These are phyloP conservation scores for Forsythia viridissima DNA, from an alignment of 257 asterid species.

Conservation along the genomic window DNA sequence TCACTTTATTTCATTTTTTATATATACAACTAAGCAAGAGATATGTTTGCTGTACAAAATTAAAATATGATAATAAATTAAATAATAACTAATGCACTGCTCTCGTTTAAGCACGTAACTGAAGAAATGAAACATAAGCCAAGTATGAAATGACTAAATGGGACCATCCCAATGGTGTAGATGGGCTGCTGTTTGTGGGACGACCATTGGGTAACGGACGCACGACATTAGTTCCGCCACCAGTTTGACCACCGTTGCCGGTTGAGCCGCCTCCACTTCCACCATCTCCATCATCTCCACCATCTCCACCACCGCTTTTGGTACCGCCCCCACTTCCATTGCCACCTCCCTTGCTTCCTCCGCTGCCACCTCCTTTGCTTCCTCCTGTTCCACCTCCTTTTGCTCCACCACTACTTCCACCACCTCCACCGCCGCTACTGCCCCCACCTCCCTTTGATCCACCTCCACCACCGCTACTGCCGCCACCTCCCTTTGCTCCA, in stretches of 20 bases:
- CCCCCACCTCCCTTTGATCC: not conserved
- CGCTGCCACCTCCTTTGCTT: not conserved
- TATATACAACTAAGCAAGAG: not conserved
- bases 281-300: slow-evolving; percentile 5
- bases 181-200: slow-evolving; percentile 21
- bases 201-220: slow-evolving; percentile 28
- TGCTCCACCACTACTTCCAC: slow-evolving; percentile 9
- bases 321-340: not conserved
- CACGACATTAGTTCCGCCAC: slow-evolving; percentile 20
- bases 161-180: slow-evolving; percentile 19
- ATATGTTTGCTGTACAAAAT: not conserved
- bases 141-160: not conserved
- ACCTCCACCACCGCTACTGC: not conserved
- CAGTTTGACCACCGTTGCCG: slow-evolving; percentile 6
- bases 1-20: too few relatives aligned
- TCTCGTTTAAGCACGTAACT: not conserved
- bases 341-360: slow-evolving; percentile 9
- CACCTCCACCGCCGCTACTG: slow-evolving; percentile 15
- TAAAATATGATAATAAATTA: too few relatives aligned
- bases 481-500: not conserved
- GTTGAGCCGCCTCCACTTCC: not conserved
- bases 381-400: not conserved
- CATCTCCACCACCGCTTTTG: not conserved
- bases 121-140: not conserved
- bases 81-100: too few relatives aligned